Base-by-base conservation (phyloP, 2,329 filamentous ascomycete species). In the Epichloe amarillans region DNA sequence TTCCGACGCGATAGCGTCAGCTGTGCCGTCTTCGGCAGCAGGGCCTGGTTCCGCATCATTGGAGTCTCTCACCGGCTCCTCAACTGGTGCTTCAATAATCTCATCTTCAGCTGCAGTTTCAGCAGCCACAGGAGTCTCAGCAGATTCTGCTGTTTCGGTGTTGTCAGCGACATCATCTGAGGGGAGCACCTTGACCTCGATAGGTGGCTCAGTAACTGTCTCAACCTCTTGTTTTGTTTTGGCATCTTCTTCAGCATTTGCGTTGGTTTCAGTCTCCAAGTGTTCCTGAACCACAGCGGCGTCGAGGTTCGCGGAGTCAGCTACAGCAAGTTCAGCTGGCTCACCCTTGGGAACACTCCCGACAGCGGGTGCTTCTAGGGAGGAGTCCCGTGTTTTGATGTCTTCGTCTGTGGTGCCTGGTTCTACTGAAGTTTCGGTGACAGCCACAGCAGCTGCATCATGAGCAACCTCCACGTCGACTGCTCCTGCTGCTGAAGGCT, bases 221-320 rank as follows among this genome's bases (percentile, higher is more conserved):
- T 43, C 41, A 12, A 21, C 21, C 14, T 43, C 14, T 30, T n/a
- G 15, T 17, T 40, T 19, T 8, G n/a, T 11, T 17, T 40, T 15
- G n/a, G 8, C 17, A 37, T n/a, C 23, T 40, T 36, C 23, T 11
- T 51, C 39, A 23, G 47, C 50, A 46, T 57, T 56, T 15, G 47
- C 44, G 8, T 57, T 53, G 39, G 50, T 30, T 26, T n/a, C 10
- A 30, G 21, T 15, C 12, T 23, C 39, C 17, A 30, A 30, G 26
- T 2, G 26, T 30, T 30, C 26, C 26, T 30, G 26, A 30, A 10
- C 26, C 26, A 30, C 26, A 30, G 26, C 26, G 7, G 26, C 26
- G 26, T 30, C 26, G 8, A 30, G 7, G 1, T 30, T 30, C 26
- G 26, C 36, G 5, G 36, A 15, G 12, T 37, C 36, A 12, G 36